phyloP scores from a whole-genome alignment of 2,329 filamentous ascomycete genomes.

The Arthrobotrys pseudoclavata region DNA sequence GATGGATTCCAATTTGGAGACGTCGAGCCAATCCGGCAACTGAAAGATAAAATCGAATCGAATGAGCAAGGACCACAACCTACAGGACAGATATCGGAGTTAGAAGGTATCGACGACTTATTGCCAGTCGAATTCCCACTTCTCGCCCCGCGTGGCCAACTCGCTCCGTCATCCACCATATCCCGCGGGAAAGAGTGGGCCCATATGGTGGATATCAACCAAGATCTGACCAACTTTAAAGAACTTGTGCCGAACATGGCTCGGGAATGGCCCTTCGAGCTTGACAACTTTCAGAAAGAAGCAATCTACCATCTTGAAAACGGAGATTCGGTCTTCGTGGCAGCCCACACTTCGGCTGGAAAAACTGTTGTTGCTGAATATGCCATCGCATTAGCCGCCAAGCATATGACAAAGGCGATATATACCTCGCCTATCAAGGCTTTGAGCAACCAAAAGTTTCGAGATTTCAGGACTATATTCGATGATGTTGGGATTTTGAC shows the following conservation, averaged over 20 bases:
- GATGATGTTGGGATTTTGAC: slow-evolving; percentile 97
- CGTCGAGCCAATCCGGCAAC: slow-evolving; percentile 63
- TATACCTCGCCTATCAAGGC: slow-evolving; percentile 99
- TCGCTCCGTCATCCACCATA: slow-evolving; percentile 78
- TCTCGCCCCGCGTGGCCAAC: slow-evolving; percentile 82
- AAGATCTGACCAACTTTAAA: slow-evolving; percentile 91
- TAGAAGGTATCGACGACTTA: slow-evolving; percentile 82
- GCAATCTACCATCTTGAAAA: slow-evolving; percentile 97
- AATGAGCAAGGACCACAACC: slow-evolving; percentile 67
- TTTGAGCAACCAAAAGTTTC: slow-evolving; percentile 97
- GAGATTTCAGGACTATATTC: slow-evolving; percentile 90
- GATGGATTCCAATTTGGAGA: slow-evolving; percentile 65
- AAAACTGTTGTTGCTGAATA: slow-evolving; percentile 99
- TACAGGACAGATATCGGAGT: slow-evolving; percentile 67
- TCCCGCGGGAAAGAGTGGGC: slow-evolving; percentile 81
- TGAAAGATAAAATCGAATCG: slow-evolving; percentile 69
- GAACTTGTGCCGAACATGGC: slow-evolving; percentile 98
- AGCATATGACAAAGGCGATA: slow-evolving; percentile 99
- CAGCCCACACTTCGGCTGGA: slow-evolving; percentile 95
- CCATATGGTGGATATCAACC: slow-evolving; percentile 96
- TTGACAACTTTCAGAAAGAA: slow-evolving; percentile 98
- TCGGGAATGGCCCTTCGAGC: slow-evolving; percentile 93
- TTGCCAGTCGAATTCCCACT: slow-evolving; percentile 94
- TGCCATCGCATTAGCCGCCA: slow-evolving; percentile 93
- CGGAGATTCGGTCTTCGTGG: slow-evolving; percentile 97